Conservation (phyloP, 768 basidiomycete genomes). For the Agaricus bisporus region DNA sequence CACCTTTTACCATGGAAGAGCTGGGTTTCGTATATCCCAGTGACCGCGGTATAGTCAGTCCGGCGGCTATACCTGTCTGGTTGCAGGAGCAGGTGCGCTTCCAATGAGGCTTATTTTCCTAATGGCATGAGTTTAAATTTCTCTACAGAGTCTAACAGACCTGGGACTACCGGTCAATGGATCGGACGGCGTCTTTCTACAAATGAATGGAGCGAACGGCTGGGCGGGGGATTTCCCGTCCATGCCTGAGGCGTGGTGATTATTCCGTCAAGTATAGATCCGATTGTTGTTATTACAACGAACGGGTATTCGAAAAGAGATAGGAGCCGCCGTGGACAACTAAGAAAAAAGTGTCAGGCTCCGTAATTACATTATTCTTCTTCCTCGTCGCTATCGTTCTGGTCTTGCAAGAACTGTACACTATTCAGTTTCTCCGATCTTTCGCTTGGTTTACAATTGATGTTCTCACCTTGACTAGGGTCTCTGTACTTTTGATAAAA, state of each 20-base stretch:
- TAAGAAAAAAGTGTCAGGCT: constrained; percentile 3
- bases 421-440: constrained; percentile 2
- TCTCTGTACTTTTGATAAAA: constrained; percentile 83
- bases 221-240: constrained; percentile 73
- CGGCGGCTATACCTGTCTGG: constrained; percentile 84
- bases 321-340: neutral
- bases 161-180: constrained; percentile 90
- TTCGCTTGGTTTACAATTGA: neutral
- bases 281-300: neutral
- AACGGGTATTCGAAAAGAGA: constrained; percentile 7
- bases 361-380: constrained; percentile 28
- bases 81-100: constrained; percentile 78
- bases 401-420: constrained; percentile 83
- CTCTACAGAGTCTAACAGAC: constrained; percentile 71
- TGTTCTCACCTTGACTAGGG: constrained; percentile 75
- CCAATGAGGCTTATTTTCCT: neutral
- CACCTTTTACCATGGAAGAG: constrained; percentile 81
- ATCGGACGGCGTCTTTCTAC: constrained; percentile 85
- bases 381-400: constrained; percentile 76
- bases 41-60: constrained; percentile 63
- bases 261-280: neutral
- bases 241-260: constrained; percentile 83
- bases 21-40: constrained; percentile 72
- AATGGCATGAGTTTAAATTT: constrained; percentile 3
- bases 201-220: constrained; percentile 61